A percentile compares a stretch with the other conserved stretches of the same genome.
Conservation (phyloP, 768 basidiomycete species). For the Podaxis carcinomalis region DNA sequence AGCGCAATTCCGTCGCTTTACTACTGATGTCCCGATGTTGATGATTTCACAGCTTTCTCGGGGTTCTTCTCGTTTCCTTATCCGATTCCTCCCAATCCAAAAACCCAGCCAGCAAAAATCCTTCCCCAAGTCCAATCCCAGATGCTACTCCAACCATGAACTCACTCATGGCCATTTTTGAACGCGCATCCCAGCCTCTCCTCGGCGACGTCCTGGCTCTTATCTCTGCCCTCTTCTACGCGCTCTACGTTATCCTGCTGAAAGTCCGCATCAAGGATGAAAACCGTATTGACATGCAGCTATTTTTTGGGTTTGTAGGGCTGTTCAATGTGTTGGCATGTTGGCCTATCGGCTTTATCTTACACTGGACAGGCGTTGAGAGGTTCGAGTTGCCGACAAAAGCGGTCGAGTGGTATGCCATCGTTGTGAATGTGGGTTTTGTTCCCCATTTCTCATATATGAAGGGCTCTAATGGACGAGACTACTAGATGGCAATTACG, state of each 20-base stretch:
- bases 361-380: conserved; percentile 74
- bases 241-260: conserved; percentile 82
- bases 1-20: conserved; percentile 10
- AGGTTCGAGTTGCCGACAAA: conserved; percentile 66
- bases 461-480: neutral
- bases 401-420: conserved; percentile 30
- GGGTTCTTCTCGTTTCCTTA: conserved; percentile 84
- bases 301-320: conserved; percentile 94
- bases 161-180: conserved; percentile 38
- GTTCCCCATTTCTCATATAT: neutral
- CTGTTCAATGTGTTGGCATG: conserved; percentile 73
- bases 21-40: neutral
- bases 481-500: conserved; percentile 73
- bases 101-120: conserved; percentile 19
- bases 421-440: conserved; percentile 35
- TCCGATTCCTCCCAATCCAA: conserved; percentile 56
- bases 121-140: conserved; percentile 14
- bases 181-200: conserved; percentile 3
- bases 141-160: conserved; percentile 7
- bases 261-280: conserved; percentile 83
- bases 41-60: conserved; percentile 39
- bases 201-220: conserved; percentile 80
- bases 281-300: conserved; percentile 85
- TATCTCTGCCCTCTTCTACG: conserved; percentile 84
- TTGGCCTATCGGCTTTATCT: conserved; percentile 74